Evolutionary conservation across 2,329 filamentous ascomycete genomes (phyloP).

Genomic region (Penicillium freii): DNA sequence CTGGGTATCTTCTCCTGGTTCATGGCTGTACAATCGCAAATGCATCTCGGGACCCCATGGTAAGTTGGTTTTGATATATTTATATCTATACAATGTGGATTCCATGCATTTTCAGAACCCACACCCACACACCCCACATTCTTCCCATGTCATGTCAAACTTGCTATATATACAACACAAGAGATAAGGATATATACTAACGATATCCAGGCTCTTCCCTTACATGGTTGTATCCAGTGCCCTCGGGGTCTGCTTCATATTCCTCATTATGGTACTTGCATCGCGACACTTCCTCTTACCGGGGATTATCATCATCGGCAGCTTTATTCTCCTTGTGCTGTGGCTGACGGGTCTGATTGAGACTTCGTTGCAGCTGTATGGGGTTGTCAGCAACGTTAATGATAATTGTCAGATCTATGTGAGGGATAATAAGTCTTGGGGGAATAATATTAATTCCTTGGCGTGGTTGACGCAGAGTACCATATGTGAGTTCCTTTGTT

Average conservation of each 20-base stretch:
- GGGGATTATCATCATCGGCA: conserved; percentile 58
- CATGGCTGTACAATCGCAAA: conserved; percentile 56
- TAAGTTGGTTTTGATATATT: conserved; percentile 33
- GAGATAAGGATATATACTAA: conserved; percentile 9
- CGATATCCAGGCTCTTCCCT: conserved; percentile 57
- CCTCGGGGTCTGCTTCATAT: conserved; percentile 58
- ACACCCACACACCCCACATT: neutral
- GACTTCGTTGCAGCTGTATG: conserved; percentile 62
- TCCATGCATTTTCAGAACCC: neutral
- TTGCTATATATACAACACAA: neutral
- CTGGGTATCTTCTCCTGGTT: conserved; percentile 62
- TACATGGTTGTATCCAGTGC: conserved; percentile 60
- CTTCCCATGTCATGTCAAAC: neutral
- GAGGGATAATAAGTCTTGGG: conserved; percentile 45
- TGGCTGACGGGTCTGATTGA: conserved; percentile 63
- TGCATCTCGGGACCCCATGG: conserved; percentile 60
- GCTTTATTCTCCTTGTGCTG: conserved; percentile 61
- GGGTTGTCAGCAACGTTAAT: conserved; percentile 55
- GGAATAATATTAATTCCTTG: conserved; percentile 55
- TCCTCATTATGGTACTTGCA: conserved; percentile 58
- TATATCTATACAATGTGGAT: neutral
- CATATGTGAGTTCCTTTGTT: conserved; percentile 52
- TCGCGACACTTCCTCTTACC: conserved; percentile 57
- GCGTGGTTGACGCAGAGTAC: conserved; percentile 62
- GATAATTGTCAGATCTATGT: conserved; percentile 60